Conservation (phyloP, 768 basidiomycete genomes). For the Tylopilus rubrobrunneus region DNA sequence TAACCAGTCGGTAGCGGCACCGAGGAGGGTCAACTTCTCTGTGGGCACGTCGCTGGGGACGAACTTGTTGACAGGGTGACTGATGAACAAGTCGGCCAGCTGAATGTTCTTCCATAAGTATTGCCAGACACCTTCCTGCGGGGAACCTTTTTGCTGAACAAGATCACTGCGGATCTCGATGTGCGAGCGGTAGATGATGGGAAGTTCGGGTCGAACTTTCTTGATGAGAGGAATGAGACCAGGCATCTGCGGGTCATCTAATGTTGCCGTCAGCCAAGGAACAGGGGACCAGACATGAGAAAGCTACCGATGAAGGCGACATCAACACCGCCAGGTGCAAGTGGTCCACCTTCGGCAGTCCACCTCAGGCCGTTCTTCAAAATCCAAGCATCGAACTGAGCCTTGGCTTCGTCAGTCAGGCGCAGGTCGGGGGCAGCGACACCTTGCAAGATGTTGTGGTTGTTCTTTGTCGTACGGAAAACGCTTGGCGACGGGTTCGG, state of each 20-base stretch:
- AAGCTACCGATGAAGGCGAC: conserved; percentile 79
- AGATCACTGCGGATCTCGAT: conserved; percentile 92
- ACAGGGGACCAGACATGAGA: not conserved
- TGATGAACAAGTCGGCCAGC: conserved; percentile 87
- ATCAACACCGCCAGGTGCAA: conserved; percentile 79
- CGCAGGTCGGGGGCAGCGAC: conserved; percentile 78
- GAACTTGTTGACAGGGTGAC: conserved; percentile 92
- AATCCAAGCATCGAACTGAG: conserved; percentile 84
- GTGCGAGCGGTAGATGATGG: conserved; percentile 92
- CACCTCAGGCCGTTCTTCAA: conserved; percentile 85
- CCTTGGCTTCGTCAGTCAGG: conserved; percentile 74
- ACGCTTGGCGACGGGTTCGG: conserved; percentile 86
- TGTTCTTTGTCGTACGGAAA: conserved; percentile 93
- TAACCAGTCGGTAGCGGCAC: conserved; percentile 84
- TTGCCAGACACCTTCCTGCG: conserved; percentile 90
- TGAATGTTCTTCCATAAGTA: conserved; percentile 94
- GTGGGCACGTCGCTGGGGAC: conserved; percentile 81
- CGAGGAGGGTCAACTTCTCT: conserved; percentile 67
- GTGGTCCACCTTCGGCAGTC: conserved; percentile 82
- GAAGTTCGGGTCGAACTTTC: conserved; percentile 76
- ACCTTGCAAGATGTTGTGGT: conserved; percentile 93
- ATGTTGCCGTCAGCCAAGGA: conserved; percentile 14
- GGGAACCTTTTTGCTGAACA: conserved; percentile 74
- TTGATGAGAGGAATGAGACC: conserved; percentile 91
- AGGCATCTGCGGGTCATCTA: conserved; percentile 91